Evolutionary conservation across 139 green algal genomes (phyloP), one percentile per base, ranked within the genome.

Genomic region (Chlorella sp.): DNA sequence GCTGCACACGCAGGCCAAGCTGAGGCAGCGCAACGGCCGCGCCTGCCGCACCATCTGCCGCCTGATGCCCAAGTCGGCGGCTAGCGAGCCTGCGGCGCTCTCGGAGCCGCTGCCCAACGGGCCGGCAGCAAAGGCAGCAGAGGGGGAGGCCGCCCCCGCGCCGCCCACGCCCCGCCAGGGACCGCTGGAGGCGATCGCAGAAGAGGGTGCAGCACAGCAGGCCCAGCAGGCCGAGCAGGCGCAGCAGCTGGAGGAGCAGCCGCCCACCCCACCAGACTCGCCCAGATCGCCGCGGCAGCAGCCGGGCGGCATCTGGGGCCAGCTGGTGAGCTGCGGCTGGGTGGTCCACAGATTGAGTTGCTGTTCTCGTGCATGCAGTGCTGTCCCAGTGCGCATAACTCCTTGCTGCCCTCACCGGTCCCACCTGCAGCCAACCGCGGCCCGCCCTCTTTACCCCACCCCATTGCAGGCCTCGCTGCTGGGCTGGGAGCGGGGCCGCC

Each of bases 1-100:
- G 41, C 63, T 84, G 63, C 78, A 84, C 78, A 62, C 57, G 18
- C 63, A 63, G n/a, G 28, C 44, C 38, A 17, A 47, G 4, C 41
- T 47, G 39, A 63, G 78, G 23, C 28, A 23, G 39, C 63, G n/a
- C 11, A 36, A 62, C 64, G 39, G 41, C 15, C 30, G 39, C 36
- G n/a, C 30, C 41, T 84, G 78, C 64, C 39, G 20, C n/a, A 84
- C 78, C n/a, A 64, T 84, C 9, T 84, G 78, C 63, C 6, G 39
- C 36, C 62, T 84, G 20, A 1, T 74, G 17, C 21, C n/a, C 28
- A 67, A 38, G 41, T 4, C 25, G 75, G 30, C 26, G 4, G 28
- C n/a, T 51, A 39, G 11, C 47, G 30, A 60, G 51, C 47, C 74
- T 44, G 18, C 68, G 47, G 18, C 4, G 3, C 38, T 67, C 17